A percentile compares a stretch with the other conserved stretches of the same genome.
phyloP scores from a whole-genome alignment of 2,329 filamentous ascomycete species.

The Fusarium zealandicum region DNA sequence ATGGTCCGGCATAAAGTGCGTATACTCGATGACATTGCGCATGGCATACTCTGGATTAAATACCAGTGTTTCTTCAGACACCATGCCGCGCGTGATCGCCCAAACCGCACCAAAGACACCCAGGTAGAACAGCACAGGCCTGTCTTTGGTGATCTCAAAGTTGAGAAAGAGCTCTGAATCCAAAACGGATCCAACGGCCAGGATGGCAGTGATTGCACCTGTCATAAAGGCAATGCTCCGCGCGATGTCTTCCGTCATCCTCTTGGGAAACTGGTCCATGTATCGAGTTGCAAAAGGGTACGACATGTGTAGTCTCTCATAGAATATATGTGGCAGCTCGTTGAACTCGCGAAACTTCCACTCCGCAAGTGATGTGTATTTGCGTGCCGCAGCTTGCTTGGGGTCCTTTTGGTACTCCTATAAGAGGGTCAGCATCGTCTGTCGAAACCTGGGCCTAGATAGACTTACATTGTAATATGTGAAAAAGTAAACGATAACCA shows the following conservation, averaged over 20 bases:
- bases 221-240: slow-evolving; percentile 87
- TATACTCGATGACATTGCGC: slow-evolving; percentile 88
- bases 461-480: slow-evolving; percentile 84
- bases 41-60: slow-evolving; percentile 93
- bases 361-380: slow-evolving; percentile 91
- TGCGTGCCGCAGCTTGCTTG: slow-evolving; percentile 78
- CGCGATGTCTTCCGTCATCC: slow-evolving; percentile 86
- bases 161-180: slow-evolving; percentile 90
- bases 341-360: slow-evolving; percentile 99
- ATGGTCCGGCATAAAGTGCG: slow-evolving; percentile 86
- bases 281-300: slow-evolving; percentile 92
- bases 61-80: slow-evolving; percentile 86
- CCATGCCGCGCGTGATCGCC: slow-evolving; percentile 80
- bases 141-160: slow-evolving; percentile 89
- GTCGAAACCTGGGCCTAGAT: no score
- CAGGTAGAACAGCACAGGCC: slow-evolving; percentile 90
- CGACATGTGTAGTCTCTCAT: slow-evolving; percentile 90
- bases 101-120: slow-evolving; percentile 84
- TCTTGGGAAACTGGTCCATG: slow-evolving; percentile 94
- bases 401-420: slow-evolving; percentile 96
- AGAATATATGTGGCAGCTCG: slow-evolving; percentile 90
- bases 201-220: slow-evolving; percentile 84
- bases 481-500: slow-evolving; percentile 89
- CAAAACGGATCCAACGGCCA: slow-evolving; percentile 83
- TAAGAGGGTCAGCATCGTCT: slow-evolving; percentile 4